Evolutionary conservation across 352 stramenopile genomes (phyloP).

Genomic region (Achlya hypogyna): DNA sequence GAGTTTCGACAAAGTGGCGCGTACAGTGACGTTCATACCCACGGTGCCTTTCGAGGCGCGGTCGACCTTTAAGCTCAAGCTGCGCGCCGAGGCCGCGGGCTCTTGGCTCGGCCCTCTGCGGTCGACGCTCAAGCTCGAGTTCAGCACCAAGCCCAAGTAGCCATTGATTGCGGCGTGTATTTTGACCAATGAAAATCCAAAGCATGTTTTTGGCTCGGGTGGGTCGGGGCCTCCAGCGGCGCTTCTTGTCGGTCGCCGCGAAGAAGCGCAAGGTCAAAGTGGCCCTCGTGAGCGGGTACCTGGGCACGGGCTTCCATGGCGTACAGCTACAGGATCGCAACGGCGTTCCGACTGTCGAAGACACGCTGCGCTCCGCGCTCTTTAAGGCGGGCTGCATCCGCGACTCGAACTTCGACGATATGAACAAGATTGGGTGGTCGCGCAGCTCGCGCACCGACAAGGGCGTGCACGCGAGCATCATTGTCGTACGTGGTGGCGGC

Average conservation of each 20-base stretch:
- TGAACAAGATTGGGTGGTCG: slow-evolving; percentile 86
- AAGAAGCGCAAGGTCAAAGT: slow-evolving; percentile 72
- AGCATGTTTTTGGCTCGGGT: neutral
- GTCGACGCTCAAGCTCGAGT: slow-evolving; percentile 3
- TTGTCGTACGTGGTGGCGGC: slow-evolving; percentile 50
- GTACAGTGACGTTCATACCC: neutral
- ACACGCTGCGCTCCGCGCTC: slow-evolving; percentile 68
- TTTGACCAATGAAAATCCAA: no score
- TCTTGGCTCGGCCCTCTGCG: neutral
- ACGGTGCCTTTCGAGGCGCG: slow-evolving; percentile 3
- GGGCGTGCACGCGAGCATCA: slow-evolving; percentile 83
- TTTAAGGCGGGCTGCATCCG: slow-evolving; percentile 73
- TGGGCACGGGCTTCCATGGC: slow-evolving; percentile 61
- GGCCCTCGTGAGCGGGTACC: slow-evolving; percentile 77
- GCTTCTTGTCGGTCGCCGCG: neutral
- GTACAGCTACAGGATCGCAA: slow-evolving; percentile 59
- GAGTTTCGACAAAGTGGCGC: neutral
- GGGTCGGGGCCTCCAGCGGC: neutral
- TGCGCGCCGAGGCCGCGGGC: neutral
- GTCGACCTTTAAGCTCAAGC: slow-evolving; percentile 18
- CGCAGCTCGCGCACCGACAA: slow-evolving; percentile 88
- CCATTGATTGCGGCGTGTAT: no score
- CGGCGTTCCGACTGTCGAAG: slow-evolving; percentile 75
- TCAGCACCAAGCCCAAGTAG: slow-evolving; percentile 13
- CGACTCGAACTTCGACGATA: slow-evolving; percentile 80